These are phyloP conservation scores for Atalantia buxifolia DNA, from an alignment of 345 rosid genomes.

Conservation along the genomic window DNA sequence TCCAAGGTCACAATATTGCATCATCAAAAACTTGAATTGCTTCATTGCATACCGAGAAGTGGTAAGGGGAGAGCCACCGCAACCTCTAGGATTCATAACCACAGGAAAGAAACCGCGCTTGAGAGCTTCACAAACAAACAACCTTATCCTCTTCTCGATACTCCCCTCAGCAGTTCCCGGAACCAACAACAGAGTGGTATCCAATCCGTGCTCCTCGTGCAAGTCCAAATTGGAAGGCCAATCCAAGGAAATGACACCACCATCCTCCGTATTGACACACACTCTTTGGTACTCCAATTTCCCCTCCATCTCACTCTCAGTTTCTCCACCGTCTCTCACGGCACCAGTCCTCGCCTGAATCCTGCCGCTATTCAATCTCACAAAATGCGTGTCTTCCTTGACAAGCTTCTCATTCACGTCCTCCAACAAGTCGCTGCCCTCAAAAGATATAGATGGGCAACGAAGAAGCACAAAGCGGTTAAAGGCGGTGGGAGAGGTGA, in stretches of 20 bases:
- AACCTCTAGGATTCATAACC: slow-evolving; percentile 98
- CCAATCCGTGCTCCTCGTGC: slow-evolving; percentile 73
- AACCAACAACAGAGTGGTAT: slow-evolving; percentile 71
- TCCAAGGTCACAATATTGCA: neutral
- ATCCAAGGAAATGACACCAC: slow-evolving; percentile 82
- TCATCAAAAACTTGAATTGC: neutral
- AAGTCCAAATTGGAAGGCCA: slow-evolving; percentile 85
- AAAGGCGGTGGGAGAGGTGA: slow-evolving; percentile 85
- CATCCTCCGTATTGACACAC: slow-evolving; percentile 64
- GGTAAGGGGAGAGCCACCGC: slow-evolving; percentile 91
- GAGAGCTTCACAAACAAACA: slow-evolving; percentile 62
- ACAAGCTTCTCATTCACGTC: slow-evolving; percentile 65
- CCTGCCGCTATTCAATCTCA: slow-evolving; percentile 58
- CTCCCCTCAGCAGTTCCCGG: slow-evolving; percentile 88
- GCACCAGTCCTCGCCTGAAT: slow-evolving; percentile 27
- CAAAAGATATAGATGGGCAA: slow-evolving; percentile 69
- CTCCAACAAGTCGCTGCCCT: slow-evolving; percentile 44
- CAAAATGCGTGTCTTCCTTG: slow-evolving; percentile 78
- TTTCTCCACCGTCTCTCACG: slow-evolving; percentile 11
- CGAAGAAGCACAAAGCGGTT: slow-evolving; percentile 82
- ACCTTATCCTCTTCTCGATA: slow-evolving; percentile 46
- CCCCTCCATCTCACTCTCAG: slow-evolving; percentile 15
- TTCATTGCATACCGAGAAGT: slow-evolving; percentile 61
- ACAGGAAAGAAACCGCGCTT: slow-evolving; percentile 71
- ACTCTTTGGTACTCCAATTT: slow-evolving; percentile 72